Base-by-base conservation (phyloP, 148 eudicot species). In the Selenicereus undatus region DNA sequence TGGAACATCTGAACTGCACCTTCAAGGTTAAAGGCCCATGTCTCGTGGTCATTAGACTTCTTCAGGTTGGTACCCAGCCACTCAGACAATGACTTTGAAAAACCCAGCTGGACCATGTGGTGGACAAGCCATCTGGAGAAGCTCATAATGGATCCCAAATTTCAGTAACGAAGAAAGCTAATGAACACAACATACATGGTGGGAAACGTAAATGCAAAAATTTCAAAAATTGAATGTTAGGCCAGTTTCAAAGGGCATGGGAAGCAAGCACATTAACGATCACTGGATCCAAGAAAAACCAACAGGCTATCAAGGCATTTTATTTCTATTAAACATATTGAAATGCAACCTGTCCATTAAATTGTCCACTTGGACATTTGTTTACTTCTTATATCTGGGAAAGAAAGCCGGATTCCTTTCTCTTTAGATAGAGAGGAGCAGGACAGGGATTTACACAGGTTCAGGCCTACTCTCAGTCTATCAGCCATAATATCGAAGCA, bases 61-160 rank as follows among this genome's bases (percentile, higher is more conserved):
- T 86, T 94, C 71, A 97, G 89, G 82, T 94, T 97, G 80, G 87
- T 97, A 43, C 97, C 99, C 36, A 97, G 82, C 98, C 99, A 97
- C 71, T 97, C 93, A 4, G 98, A 90, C 80, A 97, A 76, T 42
- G 98, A 90, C 92, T 84, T 92, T 22, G 99, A 91, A 87, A 97
- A 97, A 42, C 99, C 99, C 79, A 94, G 91, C 76, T 87, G 80
- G 71, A 89, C 68, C 97, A 97, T 86, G 87, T 97, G 95, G 71
- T 97, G 94, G 39, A 97, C 99, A 82, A 97, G 90, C 99, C 99
- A 97, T 81, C 99, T 96, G 76, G 58, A 76, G 73, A 20, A 85
- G 54, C 84, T 76, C 54, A 78, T 69, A 81, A 70, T 26, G 17
- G 2, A 81, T 58, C 22, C 48, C 21, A 39, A 76, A 21, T 42